Evolutionary conservation across 345 rosid genomes (phyloP).

Genomic region (Cardamine chenopodiifolia): DNA sequence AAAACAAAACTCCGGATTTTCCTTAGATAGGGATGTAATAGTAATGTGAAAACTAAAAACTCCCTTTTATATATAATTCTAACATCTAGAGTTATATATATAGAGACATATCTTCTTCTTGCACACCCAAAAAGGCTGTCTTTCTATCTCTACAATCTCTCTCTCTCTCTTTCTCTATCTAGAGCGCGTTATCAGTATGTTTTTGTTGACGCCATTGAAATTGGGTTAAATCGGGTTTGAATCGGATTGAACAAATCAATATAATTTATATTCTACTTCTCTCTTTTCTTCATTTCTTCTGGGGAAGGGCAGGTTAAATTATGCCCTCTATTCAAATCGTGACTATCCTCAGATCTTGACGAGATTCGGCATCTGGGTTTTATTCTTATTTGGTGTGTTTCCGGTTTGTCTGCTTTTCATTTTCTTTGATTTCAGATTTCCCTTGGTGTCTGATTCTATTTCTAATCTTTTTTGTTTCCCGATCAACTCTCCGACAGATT

Average conservation of each 20-base stretch:
- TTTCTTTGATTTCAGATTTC: conserved; percentile 51
- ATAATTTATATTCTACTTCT: conserved; percentile 6
- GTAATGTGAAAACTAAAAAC: conserved; percentile 19
- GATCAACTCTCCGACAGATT: conserved; percentile 42
- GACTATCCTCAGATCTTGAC: conserved; percentile 78
- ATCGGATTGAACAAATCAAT: conserved; percentile 29
- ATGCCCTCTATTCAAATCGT: conserved; percentile 59
- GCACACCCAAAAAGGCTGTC: conserved; percentile 38
- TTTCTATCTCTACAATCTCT: conserved; percentile 34
- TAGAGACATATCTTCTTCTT: conserved; percentile 40
- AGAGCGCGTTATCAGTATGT: conserved; percentile 41
- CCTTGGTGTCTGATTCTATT: neutral
- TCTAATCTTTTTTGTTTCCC: neutral
- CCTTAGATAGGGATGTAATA: conserved; percentile 20
- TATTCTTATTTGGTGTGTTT: conserved; percentile 70
- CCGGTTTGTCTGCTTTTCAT: conserved; percentile 47
- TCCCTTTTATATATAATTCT: neutral
- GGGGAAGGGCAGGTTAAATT: conserved; percentile 57
- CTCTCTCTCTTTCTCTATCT: conserved; percentile 11
- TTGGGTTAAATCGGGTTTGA: conserved; percentile 42
- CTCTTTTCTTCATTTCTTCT: conserved; percentile 1
- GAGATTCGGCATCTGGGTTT: conserved; percentile 77
- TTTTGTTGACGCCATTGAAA: conserved; percentile 48
- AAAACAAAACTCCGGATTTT: conserved; percentile 1
- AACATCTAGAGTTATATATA: neutral